Conservation (phyloP, 75 land plant species). For the Pseudotsuga menziesii region DNA sequence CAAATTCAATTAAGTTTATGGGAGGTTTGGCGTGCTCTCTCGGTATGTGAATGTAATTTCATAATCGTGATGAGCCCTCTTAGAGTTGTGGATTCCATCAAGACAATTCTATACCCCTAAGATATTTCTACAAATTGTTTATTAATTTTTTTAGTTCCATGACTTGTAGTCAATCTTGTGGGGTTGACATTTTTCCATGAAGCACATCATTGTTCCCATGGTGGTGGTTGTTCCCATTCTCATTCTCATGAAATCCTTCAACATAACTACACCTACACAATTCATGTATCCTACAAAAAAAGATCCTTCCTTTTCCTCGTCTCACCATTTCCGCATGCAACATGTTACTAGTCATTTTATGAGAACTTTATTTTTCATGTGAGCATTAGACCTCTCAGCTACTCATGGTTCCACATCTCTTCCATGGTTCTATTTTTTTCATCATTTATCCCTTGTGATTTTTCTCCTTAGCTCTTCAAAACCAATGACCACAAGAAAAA, state of each 20-base stretch:
- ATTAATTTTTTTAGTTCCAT: slow-evolving; percentile 77
- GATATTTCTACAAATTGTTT: slow-evolving; percentile 88
- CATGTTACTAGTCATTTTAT: too few relatives aligned
- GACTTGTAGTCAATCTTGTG: slow-evolving; percentile 79
- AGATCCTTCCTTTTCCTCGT: too few relatives aligned
- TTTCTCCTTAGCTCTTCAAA: too few relatives aligned
- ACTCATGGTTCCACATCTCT: too few relatives aligned
- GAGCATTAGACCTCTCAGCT: too few relatives aligned
- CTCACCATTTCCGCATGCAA: too few relatives aligned
- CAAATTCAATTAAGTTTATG: slow-evolving; percentile 82
- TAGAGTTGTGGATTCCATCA: slow-evolving; percentile 83
- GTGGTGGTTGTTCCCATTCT: slow-evolving; percentile 60
- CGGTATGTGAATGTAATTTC: slow-evolving; percentile 85
- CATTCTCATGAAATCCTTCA: slow-evolving; percentile 22
- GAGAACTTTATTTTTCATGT: too few relatives aligned
- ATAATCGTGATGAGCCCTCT: slow-evolving; percentile 86
- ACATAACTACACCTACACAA: slow-evolving; percentile 11
- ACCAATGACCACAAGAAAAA: too few relatives aligned
- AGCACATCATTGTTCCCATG: slow-evolving; percentile 96
- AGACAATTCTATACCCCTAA: slow-evolving; percentile 90
- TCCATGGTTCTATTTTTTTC: too few relatives aligned
- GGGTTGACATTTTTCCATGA: slow-evolving; percentile 94
- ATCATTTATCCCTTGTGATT: too few relatives aligned
- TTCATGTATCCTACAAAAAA: neutral
- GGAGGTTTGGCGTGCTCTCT: slow-evolving; percentile 90